Evolutionary conservation across 2,329 filamentous ascomycete species (phyloP).

Genomic region (Fusarium sp.): DNA sequence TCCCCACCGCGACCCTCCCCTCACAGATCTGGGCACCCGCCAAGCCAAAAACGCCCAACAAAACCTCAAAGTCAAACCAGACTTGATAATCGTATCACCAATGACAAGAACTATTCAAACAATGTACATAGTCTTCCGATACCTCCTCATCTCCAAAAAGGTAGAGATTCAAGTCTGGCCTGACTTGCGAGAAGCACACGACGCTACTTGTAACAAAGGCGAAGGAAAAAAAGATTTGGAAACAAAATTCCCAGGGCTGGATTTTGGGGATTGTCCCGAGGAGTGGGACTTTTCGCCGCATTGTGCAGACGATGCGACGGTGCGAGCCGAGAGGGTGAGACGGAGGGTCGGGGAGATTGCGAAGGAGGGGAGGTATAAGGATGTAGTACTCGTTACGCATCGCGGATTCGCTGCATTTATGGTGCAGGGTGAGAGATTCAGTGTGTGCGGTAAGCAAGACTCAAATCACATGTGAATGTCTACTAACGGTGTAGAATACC

Average conservation of each 20-base stretch:
- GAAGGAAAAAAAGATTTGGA: constrained; percentile 22
- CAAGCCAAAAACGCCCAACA: constrained; percentile 19
- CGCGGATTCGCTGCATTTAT: constrained; percentile 40
- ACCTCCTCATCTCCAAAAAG: constrained; percentile 7
- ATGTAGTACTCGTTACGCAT: constrained; percentile 38
- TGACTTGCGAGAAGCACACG: constrained; percentile 42
- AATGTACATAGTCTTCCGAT: constrained; percentile 29
- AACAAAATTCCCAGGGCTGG: constrained; percentile 34
- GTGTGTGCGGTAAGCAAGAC: constrained; percentile 35
- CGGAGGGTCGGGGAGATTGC: constrained; percentile 19
- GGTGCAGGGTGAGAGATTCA: constrained; percentile 35
- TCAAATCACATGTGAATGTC: fast-evolving
- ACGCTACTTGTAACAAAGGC: constrained; percentile 44
- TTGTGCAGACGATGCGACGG: constrained; percentile 22
- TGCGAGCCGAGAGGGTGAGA: constrained; percentile 38
- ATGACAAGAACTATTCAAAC: constrained; percentile 42
- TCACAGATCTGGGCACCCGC: constrained; percentile 24
- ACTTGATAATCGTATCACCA: constrained; percentile 29
- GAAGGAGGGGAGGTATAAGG: constrained; percentile 17
- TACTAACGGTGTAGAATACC: constrained; percentile 21
- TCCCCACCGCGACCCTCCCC: constrained; percentile 32
- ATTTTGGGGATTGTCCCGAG: constrained; percentile 34
- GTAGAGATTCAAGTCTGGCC: constrained; percentile 40
- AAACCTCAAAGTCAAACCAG: neutral
- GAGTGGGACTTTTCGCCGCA: constrained; percentile 40